Base-by-base conservation (phyloP, 1,284 basidiomycete species). In the Anthracocystis setariae region DNA sequence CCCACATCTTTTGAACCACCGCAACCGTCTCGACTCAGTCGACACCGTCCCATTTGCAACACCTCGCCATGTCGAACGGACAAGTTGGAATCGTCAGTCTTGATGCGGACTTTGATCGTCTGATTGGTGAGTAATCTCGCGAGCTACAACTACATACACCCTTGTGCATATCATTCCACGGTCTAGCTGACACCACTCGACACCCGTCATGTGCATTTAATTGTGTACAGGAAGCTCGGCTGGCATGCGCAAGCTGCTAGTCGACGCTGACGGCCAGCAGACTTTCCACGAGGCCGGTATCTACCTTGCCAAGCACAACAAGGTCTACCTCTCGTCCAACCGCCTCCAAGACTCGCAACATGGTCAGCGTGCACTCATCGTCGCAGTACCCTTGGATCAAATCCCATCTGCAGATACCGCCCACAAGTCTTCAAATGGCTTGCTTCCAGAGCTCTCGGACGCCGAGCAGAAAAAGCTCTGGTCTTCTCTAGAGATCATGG, bases 241-340 rank as follows among this genome's bases (percentile, higher is more conserved):
- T 23, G 37, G 45, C 23, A 53, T 72, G 63, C 50, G 63, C 29
- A 61, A 45, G 58, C 48, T 67, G 46, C 46, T 66, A 5, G 51
- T 54, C 45, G 55, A 72, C 12, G 13, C 37, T 13, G 48, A 39
- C 5, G 68, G 58, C 18, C 58, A 62, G 51, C 62, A 66, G 23
- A 58, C 62, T 13, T 73, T 70, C 57, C 71, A 73, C 47, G 71
- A 73, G 33, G 71, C 71, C 10, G 71, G 71, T 5, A 50, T 73
- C 50, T 65, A 61, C 27, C 54, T 73, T 3, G 24, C 61, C 25
- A 61, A 61, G 46, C 54, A 61, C 44, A 40, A 58, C 67, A 64
- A 54, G 53, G 66, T 73, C 43, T 62, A 55, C 12, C 46, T 73
- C 42, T 64, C 73, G 3, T 64, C 68, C 9, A 74, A 71, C 24